phyloP scores from a whole-genome alignment of 75 land plant genomes.

The Ceratopteris richardii region DNA sequence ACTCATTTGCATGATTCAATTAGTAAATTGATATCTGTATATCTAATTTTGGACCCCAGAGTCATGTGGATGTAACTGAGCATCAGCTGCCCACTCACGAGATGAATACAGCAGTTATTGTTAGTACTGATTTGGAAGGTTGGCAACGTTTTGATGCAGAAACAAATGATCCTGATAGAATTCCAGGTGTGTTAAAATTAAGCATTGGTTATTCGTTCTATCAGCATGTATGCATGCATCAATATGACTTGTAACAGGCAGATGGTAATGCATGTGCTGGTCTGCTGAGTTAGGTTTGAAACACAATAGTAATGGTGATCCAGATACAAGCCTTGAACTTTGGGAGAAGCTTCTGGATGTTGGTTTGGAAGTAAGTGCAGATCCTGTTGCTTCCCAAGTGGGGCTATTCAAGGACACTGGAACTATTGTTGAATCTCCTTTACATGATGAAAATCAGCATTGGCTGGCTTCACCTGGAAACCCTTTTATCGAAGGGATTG shows the following conservation, averaged over 20 bases:
- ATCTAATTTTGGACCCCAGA: too few species aligned
- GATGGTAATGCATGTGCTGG: neutral
- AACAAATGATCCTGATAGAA: neutral
- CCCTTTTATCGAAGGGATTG: neutral
- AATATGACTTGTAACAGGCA: neutral
- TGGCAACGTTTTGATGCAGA: constrained; percentile 7
- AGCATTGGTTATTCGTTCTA: neutral
- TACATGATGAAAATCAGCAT: neutral
- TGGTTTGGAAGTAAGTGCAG: neutral
- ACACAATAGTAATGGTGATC: neutral
- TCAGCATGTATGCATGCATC: too few species aligned
- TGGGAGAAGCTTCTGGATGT: neutral
- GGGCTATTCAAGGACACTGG: neutral
- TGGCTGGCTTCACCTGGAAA: constrained; percentile 4
- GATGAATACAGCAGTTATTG: neutral
- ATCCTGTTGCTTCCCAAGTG: neutral
- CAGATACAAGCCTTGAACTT: neutral
- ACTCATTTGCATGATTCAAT: too few species aligned
- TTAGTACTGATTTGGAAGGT: neutral
- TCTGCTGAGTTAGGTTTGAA: neutral
- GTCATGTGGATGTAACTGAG: too few species aligned
- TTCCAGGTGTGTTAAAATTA: neutral
- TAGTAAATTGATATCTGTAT: too few species aligned
- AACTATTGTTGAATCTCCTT: neutral
- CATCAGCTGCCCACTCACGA: neutral